These are phyloP conservation scores for Nannizzia gypsea DNA, from an alignment of 2,329 filamentous ascomycete genomes.

Conservation along the genomic window DNA sequence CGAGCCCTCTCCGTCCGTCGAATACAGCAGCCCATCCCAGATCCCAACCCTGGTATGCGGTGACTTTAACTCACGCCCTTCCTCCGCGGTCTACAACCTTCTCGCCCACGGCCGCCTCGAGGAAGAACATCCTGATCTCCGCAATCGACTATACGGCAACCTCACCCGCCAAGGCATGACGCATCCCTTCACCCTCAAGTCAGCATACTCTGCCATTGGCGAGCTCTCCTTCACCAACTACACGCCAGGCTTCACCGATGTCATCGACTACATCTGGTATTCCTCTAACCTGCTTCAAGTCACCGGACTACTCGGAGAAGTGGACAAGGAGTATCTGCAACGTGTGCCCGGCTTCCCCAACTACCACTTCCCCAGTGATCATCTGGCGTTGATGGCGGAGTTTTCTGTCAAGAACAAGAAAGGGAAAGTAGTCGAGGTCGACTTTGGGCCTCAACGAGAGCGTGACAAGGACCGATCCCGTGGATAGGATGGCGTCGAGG, in stretches of 20 bases:
- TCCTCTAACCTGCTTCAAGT: constrained; percentile 81
- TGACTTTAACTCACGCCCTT: constrained; percentile 84
- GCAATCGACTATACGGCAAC: constrained; percentile 74
- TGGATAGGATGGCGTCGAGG: neutral
- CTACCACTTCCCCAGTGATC: constrained; percentile 88
- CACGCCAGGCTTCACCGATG: constrained; percentile 79
- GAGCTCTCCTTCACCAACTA: constrained; percentile 94
- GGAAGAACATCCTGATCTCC: constrained; percentile 68
- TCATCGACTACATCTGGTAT: constrained; percentile 97
- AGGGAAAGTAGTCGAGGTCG: constrained; percentile 57
- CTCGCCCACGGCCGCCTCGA: constrained; percentile 68
- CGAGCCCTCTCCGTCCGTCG: constrained; percentile 65
- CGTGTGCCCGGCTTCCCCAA: constrained; percentile 85
- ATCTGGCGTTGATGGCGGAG: constrained; percentile 78
- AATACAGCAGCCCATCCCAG: constrained; percentile 74
- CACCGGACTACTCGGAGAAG: constrained; percentile 69
- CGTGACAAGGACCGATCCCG: constrained; percentile 20
- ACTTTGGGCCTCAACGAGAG: constrained; percentile 44
- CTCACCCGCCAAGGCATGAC: constrained; percentile 87
- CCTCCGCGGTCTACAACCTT: constrained; percentile 84
- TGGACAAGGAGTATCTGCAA: constrained; percentile 74
- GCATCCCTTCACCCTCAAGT: constrained; percentile 88
- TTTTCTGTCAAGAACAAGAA: constrained; percentile 82
- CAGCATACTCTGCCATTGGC: constrained; percentile 72
- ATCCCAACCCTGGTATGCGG: constrained; percentile 87